A percentile compares a stretch with the other conserved stretches of the same genome.
Evolutionary conservation across 2,329 filamentous ascomycete species (phyloP).

Genomic region (Exophiala sideris): DNA sequence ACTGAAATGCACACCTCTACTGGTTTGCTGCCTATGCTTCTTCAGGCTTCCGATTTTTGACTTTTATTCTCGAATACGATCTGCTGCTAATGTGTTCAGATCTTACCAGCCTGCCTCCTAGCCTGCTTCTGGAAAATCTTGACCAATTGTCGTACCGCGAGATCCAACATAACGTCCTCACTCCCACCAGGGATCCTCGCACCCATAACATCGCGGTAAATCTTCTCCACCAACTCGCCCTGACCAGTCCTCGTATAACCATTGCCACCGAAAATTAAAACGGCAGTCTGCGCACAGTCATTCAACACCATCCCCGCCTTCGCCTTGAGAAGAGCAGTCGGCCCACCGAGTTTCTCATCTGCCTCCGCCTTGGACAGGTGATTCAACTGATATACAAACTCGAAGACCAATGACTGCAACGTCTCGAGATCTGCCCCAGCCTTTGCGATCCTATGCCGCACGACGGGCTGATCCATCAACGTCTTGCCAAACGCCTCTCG

Average conservation of each 20-base stretch:
- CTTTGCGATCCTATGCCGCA: slow-evolving; percentile 69
- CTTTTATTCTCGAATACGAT: no score
- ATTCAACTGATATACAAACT: slow-evolving; percentile 46
- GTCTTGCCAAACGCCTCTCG: slow-evolving; percentile 66
- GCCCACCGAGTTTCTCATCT: slow-evolving; percentile 59
- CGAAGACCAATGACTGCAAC: slow-evolving; percentile 64
- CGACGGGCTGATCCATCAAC: slow-evolving; percentile 71
- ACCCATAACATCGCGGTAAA: slow-evolving; percentile 60
- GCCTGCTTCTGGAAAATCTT: slow-evolving; percentile 54
- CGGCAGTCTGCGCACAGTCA: slow-evolving; percentile 66
- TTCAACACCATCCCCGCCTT: slow-evolving; percentile 68
- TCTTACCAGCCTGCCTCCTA: no score
- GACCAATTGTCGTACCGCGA: slow-evolving; percentile 65
- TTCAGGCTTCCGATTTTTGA: no score
- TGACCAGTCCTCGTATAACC: slow-evolving; percentile 67
- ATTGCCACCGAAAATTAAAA: slow-evolving; percentile 70
- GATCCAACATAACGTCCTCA: slow-evolving; percentile 69
- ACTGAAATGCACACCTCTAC: no score
- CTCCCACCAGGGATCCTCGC: slow-evolving; percentile 64
- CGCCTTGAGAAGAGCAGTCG: slow-evolving; percentile 70
- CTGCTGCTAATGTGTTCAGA: no score
- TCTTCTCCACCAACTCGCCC: slow-evolving; percentile 67
- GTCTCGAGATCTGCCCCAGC: slow-evolving; percentile 65
- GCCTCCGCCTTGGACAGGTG: slow-evolving; percentile 51
- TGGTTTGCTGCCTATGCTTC: no score